phyloP scores from a whole-genome alignment of 2,329 filamentous ascomycete genomes.

The Penicillium thymicola region DNA sequence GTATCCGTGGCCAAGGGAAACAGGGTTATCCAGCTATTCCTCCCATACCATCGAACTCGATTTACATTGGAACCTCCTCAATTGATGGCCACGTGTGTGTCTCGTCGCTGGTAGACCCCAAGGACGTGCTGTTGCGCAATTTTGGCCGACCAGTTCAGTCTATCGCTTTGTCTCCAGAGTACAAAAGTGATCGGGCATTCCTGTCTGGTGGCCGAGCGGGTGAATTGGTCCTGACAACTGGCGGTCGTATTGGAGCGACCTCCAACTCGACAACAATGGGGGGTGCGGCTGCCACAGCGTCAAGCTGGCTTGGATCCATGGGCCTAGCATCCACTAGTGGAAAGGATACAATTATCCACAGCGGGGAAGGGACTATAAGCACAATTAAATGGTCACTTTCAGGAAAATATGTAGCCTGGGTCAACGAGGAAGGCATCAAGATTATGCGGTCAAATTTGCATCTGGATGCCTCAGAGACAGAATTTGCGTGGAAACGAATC shows the following conservation, averaged over 20 bases:
- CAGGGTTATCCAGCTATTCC: conserved; percentile 49
- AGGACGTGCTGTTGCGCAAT: conserved; percentile 87
- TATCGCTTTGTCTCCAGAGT: conserved; percentile 92
- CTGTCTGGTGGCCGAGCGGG: conserved; percentile 87
- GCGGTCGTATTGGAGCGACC: conserved; percentile 73
- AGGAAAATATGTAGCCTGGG: conserved; percentile 89
- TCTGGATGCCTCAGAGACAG: conserved; percentile 70
- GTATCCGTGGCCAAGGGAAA: conserved; percentile 31
- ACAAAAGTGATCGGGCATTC: conserved; percentile 83
- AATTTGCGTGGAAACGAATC: conserved; percentile 90
- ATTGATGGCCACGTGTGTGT: conserved; percentile 96
- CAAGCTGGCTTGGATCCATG: conserved; percentile 87
- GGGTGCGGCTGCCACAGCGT: conserved; percentile 70
- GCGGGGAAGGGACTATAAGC: conserved; percentile 85
- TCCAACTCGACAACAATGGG: conserved; percentile 80
- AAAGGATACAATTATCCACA: conserved; percentile 82
- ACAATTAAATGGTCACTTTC: conserved; percentile 93
- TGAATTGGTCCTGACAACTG: conserved; percentile 79
- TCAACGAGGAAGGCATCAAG: conserved; percentile 96
- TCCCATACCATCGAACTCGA: conserved; percentile 79
- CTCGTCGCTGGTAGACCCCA: conserved; percentile 78
- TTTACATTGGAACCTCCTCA: conserved; percentile 89
- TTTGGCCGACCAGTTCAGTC: conserved; percentile 91
- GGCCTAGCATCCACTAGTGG: conserved; percentile 74
- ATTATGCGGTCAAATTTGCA: conserved; percentile 91